A percentile compares a stretch with the other conserved stretches of the same genome.
These are phyloP conservation scores for Citropsis articulata DNA, from an alignment of 345 rosid genomes.

Conservation along the genomic window DNA sequence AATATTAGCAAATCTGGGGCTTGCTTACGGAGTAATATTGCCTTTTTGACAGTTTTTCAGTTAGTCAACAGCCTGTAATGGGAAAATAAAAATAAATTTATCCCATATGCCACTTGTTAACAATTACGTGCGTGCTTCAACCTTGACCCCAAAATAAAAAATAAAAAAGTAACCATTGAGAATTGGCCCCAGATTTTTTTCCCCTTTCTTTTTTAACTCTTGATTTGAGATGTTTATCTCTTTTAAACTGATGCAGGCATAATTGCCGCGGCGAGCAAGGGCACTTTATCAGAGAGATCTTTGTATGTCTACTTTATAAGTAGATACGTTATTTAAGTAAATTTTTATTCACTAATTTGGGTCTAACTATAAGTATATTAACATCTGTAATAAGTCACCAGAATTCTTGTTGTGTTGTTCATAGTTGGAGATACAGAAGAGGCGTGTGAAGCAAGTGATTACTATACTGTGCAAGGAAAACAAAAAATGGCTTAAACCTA, in stretches of 20 bases:
- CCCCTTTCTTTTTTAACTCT: not conserved
- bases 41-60: too few relatives aligned
- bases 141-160: not conserved
- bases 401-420: not conserved
- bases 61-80: too few relatives aligned
- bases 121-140: not conserved
- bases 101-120: too few relatives aligned
- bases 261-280: not conserved
- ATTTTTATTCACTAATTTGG: not conserved
- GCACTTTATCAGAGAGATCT: not conserved
- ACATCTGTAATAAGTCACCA: not conserved
- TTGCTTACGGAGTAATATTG: too few relatives aligned
- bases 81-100: too few relatives aligned
- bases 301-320: not conserved
- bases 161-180: not conserved
- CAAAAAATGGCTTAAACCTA: too few relatives aligned
- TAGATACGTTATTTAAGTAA: not conserved
- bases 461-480: not conserved
- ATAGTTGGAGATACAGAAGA: not conserved
- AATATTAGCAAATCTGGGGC: not conserved
- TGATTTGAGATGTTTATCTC: not conserved
- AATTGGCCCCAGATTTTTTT: not conserved
- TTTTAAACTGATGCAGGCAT: not conserved
- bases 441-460: not conserved
- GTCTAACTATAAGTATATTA: not conserved